phyloP scores from a whole-genome alignment of 805 yeast genomes.

The Brettanomyces bruxellensis region DNA sequence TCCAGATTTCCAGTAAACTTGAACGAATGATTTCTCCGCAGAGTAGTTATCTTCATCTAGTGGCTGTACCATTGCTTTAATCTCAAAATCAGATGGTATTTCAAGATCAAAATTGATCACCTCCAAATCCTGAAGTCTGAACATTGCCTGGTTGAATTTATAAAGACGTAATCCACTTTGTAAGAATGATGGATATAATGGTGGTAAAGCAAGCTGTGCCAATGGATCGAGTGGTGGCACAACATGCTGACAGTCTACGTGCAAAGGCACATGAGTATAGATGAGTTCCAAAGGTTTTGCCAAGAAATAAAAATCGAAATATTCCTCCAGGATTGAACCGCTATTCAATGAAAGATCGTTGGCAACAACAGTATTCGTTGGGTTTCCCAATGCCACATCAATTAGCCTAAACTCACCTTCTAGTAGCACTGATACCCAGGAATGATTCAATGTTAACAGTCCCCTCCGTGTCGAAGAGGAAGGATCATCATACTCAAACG shows the following conservation, averaged over 20 bases:
- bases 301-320: constrained; percentile 53
- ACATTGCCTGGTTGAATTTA: constrained; percentile 69
- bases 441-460: constrained; percentile 58
- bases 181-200: constrained; percentile 77
- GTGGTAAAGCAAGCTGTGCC: constrained; percentile 73
- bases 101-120: constrained; percentile 68
- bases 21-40: constrained; percentile 53
- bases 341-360: constrained; percentile 31
- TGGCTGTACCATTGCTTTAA: constrained; percentile 47
- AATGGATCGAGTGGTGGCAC: constrained; percentile 75
- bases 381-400: constrained; percentile 62
- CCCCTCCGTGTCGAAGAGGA: constrained; percentile 27
- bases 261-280: constrained; percentile 80
- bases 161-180: constrained; percentile 46
- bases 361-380: constrained; percentile 33
- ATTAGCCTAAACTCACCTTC: constrained; percentile 74
- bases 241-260: constrained; percentile 74
- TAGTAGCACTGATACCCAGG: constrained; percentile 76
- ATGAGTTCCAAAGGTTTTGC: constrained; percentile 67
- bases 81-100: constrained; percentile 63
- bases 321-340: constrained; percentile 12
- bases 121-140: constrained; percentile 67
- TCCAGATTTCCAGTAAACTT: constrained; percentile 60
- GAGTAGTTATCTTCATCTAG: constrained; percentile 28
- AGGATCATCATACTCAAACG: constrained; percentile 45